Conservation (phyloP, 768 basidiomycete species). For the Sarcodon aspratus region DNA sequence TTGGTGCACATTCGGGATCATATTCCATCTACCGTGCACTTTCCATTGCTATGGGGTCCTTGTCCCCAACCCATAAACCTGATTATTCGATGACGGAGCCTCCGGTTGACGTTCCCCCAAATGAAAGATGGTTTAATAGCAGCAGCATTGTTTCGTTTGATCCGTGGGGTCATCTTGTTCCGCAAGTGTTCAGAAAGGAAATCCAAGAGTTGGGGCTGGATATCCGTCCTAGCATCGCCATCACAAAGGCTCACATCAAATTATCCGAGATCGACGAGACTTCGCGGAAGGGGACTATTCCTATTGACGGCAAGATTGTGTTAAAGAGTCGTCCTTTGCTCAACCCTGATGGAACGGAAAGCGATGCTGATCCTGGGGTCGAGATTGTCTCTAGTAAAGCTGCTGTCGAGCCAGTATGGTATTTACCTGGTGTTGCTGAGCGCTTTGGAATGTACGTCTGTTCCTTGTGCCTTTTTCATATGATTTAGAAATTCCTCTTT, state of each 20-base stretch:
- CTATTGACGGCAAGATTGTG: conserved; percentile 77
- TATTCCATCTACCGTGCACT: conserved; percentile 94
- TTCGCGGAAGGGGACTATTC: conserved; percentile 57
- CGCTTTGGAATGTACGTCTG: conserved; percentile 78
- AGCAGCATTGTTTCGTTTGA: conserved; percentile 86
- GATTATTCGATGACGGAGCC: conserved; percentile 80
- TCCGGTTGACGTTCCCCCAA: conserved; percentile 66
- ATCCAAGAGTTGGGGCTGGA: conserved; percentile 63
- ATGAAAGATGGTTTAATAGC: conserved; percentile 67
- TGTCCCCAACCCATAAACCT: conserved; percentile 70
- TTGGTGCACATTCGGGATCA: conserved; percentile 88
- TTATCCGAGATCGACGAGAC: conserved; percentile 85
- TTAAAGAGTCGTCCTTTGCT: conserved; percentile 50
- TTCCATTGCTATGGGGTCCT: conserved; percentile 81
- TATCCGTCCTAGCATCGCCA: conserved; percentile 83
- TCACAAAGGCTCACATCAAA: conserved; percentile 92
- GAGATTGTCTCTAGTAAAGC: conserved; percentile 89
- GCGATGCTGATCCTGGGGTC: conserved; percentile 57
- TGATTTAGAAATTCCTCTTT: background rate
- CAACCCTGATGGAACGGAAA: conserved; percentile 52
- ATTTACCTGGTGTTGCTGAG: conserved; percentile 85
- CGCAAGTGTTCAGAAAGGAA: conserved; percentile 53
- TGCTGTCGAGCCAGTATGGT: conserved; percentile 96
- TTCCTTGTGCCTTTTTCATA: background rate
- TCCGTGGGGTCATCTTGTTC: conserved; percentile 86